phyloP scores from a whole-genome alignment of 2,329 filamentous ascomycete genomes.

The Aspergillus fumigatiaffinis region DNA sequence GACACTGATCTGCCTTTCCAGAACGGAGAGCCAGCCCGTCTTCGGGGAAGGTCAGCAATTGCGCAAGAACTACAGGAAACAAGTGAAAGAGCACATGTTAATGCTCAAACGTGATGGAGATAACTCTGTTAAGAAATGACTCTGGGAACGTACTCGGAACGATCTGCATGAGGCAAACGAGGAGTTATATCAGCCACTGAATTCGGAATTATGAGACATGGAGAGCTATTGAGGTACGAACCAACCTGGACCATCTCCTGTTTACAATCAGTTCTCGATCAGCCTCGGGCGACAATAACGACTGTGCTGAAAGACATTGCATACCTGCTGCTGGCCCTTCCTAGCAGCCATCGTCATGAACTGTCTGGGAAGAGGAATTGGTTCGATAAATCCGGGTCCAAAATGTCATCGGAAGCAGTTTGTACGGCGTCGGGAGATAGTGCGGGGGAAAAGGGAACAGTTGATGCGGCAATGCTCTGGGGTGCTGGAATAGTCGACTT shows the following conservation, averaged over 20 bases:
- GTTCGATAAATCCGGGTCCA: slow-evolving; percentile 12
- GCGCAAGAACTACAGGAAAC: background rate
- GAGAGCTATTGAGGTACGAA: slow-evolving; percentile 53
- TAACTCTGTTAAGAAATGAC: background rate
- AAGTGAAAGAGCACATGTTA: slow-evolving; percentile 2
- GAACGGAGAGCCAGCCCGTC: slow-evolving; percentile 81
- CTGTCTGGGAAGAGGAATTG: slow-evolving; percentile 11
- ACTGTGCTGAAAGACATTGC: slow-evolving; percentile 16
- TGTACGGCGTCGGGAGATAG: background rate
- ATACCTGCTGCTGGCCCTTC: slow-evolving; percentile 68
- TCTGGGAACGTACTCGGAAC: slow-evolving; percentile 35
- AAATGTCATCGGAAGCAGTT: slow-evolving; percentile 9
- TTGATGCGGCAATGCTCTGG: slow-evolving; percentile 1
- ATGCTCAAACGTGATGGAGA: background rate
- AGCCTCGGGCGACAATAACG: background rate
- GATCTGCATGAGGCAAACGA: slow-evolving; percentile 28
- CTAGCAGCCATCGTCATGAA: slow-evolving; percentile 32
- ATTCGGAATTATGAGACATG: slow-evolving; percentile 7
- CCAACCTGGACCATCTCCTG: slow-evolving; percentile 99
- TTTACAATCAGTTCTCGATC: background rate
- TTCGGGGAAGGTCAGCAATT: slow-evolving; percentile 22
- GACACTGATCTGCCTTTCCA: slow-evolving; percentile 64
- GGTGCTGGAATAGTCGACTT: slow-evolving; percentile 5
- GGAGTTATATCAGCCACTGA: slow-evolving; percentile 19
- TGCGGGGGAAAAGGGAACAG: slow-evolving; percentile 1